A percentile compares a stretch with the other conserved stretches of the same genome.
These are phyloP conservation scores for Arthromyces matolae DNA, from an alignment of 768 basidiomycete species.

Conservation along the genomic window DNA sequence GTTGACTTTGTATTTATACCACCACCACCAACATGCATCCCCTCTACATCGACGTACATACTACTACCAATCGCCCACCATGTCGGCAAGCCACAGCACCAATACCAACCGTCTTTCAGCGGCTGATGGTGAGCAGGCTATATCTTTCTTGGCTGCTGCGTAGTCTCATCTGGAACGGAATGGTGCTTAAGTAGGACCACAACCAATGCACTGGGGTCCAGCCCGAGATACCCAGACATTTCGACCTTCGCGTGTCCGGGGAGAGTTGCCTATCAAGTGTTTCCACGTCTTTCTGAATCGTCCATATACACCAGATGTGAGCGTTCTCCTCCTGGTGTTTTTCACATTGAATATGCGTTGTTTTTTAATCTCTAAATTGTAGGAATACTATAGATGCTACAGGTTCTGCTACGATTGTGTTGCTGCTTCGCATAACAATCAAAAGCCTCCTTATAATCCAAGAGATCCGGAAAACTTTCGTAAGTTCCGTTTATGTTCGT, in stretches of 20 bases:
- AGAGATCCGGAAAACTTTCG: slow-evolving; percentile 62
- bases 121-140: slow-evolving; percentile 8
- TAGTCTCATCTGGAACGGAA: not conserved
- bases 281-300: slow-evolving; percentile 81
- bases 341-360: slow-evolving; percentile 8
- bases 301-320: slow-evolving; percentile 63
- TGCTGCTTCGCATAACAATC: no score
- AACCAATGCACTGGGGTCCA: slow-evolving; percentile 1
- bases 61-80: no score
- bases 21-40: no score
- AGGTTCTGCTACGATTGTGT: slow-evolving; percentile 58
- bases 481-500: slow-evolving; percentile 33
- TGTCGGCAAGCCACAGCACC: not conserved
- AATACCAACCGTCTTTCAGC: not conserved
- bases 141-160: no score
- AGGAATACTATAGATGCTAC: slow-evolving; percentile 76
- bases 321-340: no score
- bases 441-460: slow-evolving; percentile 49
- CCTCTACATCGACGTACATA: no score
- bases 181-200: slow-evolving; percentile 7
- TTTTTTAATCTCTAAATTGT: slow-evolving; percentile 11
- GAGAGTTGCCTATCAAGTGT: slow-evolving; percentile 52
- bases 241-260: slow-evolving; percentile 9
- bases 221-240: slow-evolving; percentile 1
- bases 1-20: no score